These are phyloP conservation scores for Mimosa bimucronata DNA, from an alignment of 306 rosid species.

Conservation along the genomic window DNA sequence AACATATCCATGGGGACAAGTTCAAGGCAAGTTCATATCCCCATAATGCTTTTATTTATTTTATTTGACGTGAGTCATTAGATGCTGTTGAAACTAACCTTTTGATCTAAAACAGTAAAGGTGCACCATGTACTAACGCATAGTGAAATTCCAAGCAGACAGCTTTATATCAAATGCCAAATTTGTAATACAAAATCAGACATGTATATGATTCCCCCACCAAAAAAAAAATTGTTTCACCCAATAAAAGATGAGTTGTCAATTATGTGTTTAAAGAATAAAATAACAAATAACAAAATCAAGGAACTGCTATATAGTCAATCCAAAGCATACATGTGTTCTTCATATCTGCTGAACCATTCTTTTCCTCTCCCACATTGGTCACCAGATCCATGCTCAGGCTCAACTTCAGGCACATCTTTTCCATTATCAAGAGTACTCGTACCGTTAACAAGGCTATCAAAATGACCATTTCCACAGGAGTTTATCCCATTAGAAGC, in stretches of 20 bases:
- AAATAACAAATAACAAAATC: not conserved
- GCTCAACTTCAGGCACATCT: not conserved
- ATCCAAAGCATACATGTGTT: conserved; percentile 37
- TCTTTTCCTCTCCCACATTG: conserved; percentile 23
- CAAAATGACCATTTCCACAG: conserved; percentile 24
- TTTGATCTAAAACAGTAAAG: not conserved
- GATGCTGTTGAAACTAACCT: not conserved
- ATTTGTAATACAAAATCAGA: not conserved
- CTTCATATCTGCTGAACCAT: conserved; percentile 26
- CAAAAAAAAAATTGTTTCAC: not conserved
- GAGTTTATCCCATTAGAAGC: conserved; percentile 14
- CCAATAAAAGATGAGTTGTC: not conserved
- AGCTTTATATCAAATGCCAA: not conserved
- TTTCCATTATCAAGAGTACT: conserved; percentile 2
- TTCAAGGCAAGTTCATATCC: too few relatives aligned
- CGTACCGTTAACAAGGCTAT: conserved; percentile 23
- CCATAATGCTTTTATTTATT: not conserved
- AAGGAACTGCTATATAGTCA: conserved; percentile 1
- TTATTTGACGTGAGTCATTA: not conserved
- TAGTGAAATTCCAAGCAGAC: not conserved
- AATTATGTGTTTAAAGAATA: not conserved
- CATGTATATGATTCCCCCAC: not conserved
- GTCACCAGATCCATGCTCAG: conserved; percentile 22
- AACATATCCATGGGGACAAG: too few relatives aligned
- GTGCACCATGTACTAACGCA: not conserved